phyloP scores from a whole-genome alignment of 495 filamentous ascomycete species.

The Podospora pseudopauciseta region DNA sequence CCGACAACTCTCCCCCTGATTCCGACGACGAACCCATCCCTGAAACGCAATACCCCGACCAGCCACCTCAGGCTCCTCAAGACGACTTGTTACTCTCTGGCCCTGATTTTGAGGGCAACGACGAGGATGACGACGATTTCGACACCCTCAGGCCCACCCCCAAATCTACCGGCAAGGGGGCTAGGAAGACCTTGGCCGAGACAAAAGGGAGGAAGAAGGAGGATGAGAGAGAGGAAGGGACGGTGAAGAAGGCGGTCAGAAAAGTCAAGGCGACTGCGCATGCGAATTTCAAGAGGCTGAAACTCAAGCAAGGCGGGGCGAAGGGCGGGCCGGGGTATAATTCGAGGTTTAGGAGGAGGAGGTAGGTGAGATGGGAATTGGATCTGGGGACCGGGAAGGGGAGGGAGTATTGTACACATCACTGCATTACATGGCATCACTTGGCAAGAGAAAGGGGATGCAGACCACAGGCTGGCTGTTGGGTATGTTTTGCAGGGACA shows the following conservation, averaged over 20 bases:
- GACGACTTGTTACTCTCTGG: constrained; percentile 14
- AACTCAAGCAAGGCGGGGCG: constrained; percentile 61
- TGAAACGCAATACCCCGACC: constrained; percentile 41
- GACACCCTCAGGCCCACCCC: background rate
- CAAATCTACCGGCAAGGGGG: constrained; percentile 31
- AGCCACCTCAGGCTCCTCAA: background rate
- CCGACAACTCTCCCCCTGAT: constrained; percentile 13
- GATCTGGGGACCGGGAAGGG: background rate
- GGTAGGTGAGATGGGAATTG: constrained; percentile 18
- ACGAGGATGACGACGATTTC: constrained; percentile 6
- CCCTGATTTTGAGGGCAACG: constrained; percentile 27
- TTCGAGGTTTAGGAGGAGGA: constrained; percentile 48
- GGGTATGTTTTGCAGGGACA: too few species aligned
- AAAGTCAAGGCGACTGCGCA: constrained; percentile 73
- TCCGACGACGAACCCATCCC: constrained; percentile 30
- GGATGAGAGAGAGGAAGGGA: constrained; percentile 42
- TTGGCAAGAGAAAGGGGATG: too few species aligned
- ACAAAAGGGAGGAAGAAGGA: constrained; percentile 33
- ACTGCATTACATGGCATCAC: too few species aligned
- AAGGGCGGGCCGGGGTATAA: constrained; percentile 50
- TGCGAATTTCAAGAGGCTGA: constrained; percentile 78
- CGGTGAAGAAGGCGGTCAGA: constrained; percentile 55
- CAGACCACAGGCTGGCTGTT: too few species aligned
- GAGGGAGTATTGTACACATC: too few species aligned
- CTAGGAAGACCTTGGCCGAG: constrained; percentile 30